Evolutionary conservation across 2,329 filamentous ascomycete species (phyloP).

Genomic region (Fusarium euwallaceae): DNA sequence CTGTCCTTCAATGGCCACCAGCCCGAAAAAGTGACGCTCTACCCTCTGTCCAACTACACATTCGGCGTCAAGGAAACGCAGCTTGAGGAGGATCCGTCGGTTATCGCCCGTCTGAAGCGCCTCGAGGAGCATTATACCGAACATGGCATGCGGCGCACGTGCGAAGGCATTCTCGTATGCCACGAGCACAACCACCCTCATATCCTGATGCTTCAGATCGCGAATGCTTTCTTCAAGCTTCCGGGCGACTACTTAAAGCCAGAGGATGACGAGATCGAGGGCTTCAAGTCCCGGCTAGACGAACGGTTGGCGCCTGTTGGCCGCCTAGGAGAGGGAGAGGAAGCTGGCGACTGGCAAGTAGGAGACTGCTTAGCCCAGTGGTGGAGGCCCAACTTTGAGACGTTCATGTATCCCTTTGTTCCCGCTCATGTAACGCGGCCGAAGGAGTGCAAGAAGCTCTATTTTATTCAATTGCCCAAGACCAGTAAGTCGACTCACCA

Average conservation of each 20-base stretch:
- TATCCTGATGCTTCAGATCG: constrained; percentile 98
- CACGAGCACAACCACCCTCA: constrained; percentile 99
- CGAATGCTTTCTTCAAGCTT: constrained; percentile 99
- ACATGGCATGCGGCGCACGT: constrained; percentile 97
- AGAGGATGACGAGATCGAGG: constrained; percentile 90
- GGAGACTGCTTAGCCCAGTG: constrained; percentile 96
- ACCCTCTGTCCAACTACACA: constrained; percentile 97
- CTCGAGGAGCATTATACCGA: constrained; percentile 94
- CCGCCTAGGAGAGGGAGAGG: constrained; percentile 85
- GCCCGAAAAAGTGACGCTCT: constrained; percentile 89
- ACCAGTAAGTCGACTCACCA: constrained; percentile 71
- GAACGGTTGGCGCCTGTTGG: constrained; percentile 95
- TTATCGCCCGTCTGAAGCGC: constrained; percentile 90
- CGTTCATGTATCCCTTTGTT: constrained; percentile 99
- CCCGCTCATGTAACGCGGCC: constrained; percentile 95
- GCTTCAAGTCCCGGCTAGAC: constrained; percentile 94
- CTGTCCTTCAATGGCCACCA: constrained; percentile 91
- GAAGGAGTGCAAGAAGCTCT: constrained; percentile 99
- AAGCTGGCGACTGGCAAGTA: constrained; percentile 89
- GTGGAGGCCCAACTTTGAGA: constrained; percentile 99
- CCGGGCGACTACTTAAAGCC: constrained; percentile 94
- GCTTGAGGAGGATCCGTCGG: constrained; percentile 96
- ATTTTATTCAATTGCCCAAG: constrained; percentile 94
- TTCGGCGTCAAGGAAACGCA: constrained; percentile 99
- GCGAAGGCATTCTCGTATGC: constrained; percentile 96